Percentiles rank a stretch among this genome's conserved stretches.
phyloP scores from a whole-genome alignment of 2,329 filamentous ascomycete genomes.

The Cercospora citrullina region DNA sequence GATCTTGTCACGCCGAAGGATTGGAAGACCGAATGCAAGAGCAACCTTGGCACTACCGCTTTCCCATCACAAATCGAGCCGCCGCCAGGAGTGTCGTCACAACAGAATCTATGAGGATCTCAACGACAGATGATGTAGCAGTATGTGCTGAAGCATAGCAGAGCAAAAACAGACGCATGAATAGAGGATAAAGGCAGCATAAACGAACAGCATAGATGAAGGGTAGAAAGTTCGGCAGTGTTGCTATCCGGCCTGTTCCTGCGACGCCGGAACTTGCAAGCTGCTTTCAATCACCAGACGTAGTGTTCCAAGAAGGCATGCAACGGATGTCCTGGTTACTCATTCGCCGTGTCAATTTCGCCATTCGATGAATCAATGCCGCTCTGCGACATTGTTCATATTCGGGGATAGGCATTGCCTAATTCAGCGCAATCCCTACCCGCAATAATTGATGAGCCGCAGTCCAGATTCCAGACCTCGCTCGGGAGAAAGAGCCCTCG shows the following conservation, averaged over 20 bases:
- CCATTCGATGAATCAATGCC: not conserved
- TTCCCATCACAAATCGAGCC: conserved; percentile 24
- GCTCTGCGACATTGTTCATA: not conserved
- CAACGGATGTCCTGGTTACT: not conserved
- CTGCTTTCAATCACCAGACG: not conserved
- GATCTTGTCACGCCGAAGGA: conserved; percentile 83
- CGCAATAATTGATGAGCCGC: not conserved
- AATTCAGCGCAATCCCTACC: not conserved
- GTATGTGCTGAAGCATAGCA: not conserved
- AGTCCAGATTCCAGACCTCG: not conserved
- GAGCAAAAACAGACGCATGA: not conserved
- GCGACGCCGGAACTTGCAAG: not conserved
- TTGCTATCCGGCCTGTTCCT: not conserved
- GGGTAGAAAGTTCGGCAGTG: not conserved
- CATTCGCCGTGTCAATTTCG: not conserved
- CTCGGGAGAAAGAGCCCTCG: not conserved
- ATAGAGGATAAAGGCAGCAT: not conserved
- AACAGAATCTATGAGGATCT: not conserved
- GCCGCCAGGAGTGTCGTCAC: conserved; percentile 18
- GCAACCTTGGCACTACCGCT: conserved; percentile 57
- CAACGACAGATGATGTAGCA: not conserved
- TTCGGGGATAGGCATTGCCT: not conserved
- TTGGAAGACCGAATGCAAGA: conserved; percentile 67
- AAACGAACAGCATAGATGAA: not conserved
- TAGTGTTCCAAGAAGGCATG: not conserved